Conservation (phyloP, 1,284 basidiomycete genomes). For the Ganoderma lingzhi region DNA sequence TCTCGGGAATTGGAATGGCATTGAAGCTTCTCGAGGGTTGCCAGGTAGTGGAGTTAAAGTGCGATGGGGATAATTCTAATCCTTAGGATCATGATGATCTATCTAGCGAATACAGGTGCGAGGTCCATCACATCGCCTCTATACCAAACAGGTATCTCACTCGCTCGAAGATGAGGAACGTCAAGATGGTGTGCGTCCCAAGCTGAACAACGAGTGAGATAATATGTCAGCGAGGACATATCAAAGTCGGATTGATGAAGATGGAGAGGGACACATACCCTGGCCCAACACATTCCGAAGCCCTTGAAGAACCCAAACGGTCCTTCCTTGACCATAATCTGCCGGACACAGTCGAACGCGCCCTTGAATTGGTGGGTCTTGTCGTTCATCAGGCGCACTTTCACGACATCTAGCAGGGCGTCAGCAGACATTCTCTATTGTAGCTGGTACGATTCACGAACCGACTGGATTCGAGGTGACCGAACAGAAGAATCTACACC, state of each 20-base stretch:
- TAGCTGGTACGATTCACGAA: conserved; percentile 25
- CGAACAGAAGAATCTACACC: conserved; percentile 48
- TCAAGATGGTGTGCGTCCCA: conserved; percentile 48
- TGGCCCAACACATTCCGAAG: conserved; percentile 50
- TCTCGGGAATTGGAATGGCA: not conserved
- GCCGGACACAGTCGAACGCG: conserved; percentile 43
- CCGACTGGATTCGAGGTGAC: conserved; percentile 51
- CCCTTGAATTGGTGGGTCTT: conserved; percentile 43
- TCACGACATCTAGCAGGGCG: conserved; percentile 44
- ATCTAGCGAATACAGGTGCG: not conserved
- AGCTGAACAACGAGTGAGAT: conserved; percentile 35
- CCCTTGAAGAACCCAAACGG: conserved; percentile 49
- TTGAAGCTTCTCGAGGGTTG: no score
- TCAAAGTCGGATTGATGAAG: not conserved
- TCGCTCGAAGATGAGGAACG: conserved; percentile 47
- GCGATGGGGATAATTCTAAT: not conserved
- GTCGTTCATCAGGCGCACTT: conserved; percentile 53
- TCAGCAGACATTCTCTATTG: not conserved
- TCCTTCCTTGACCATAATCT: conserved; percentile 44
- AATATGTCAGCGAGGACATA: not conserved
- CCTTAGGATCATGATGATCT: not conserved
- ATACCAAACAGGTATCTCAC: conserved; percentile 44
- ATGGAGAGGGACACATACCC: conserved; percentile 37
- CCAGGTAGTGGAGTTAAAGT: not conserved
- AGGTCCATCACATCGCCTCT: conserved; percentile 42